Conservation (phyloP, 495 filamentous ascomycete species). For the Neurospora tetraspora region DNA sequence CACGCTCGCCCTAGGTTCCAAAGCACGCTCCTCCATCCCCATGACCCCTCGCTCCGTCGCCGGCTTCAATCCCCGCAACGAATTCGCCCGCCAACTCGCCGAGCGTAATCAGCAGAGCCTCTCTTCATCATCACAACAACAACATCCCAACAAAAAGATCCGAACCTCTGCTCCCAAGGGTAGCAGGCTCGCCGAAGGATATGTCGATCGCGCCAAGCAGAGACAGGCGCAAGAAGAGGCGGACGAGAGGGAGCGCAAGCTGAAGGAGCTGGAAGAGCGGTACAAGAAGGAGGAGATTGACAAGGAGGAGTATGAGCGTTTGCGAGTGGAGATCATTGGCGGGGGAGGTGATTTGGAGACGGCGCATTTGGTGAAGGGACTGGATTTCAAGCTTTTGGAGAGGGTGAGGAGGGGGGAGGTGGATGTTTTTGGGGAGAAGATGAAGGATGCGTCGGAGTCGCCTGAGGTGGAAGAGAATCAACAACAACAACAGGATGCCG, state of each 20-base stretch:
- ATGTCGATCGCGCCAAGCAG: slow-evolving; percentile 68
- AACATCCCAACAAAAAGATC: slow-evolving; percentile 54
- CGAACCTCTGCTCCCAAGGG: slow-evolving; percentile 77
- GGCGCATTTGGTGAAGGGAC: slow-evolving; percentile 82
- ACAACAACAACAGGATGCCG: slow-evolving; percentile 6
- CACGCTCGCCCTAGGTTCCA: slow-evolving; percentile 45
- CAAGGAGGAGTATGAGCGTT: slow-evolving; percentile 57
- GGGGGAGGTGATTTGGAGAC: slow-evolving; percentile 54
- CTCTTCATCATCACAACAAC: slow-evolving; percentile 18
- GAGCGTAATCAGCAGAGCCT: slow-evolving; percentile 51
- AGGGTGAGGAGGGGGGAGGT: slow-evolving; percentile 58
- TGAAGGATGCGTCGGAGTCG: background rate
- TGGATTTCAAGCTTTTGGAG: slow-evolving; percentile 76
- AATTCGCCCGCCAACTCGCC: slow-evolving; percentile 80
- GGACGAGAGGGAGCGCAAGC: slow-evolving; percentile 51
- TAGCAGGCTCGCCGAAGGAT: slow-evolving; percentile 65
- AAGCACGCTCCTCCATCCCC: slow-evolving; percentile 65
- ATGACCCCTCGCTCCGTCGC: slow-evolving; percentile 77
- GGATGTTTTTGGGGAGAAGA: slow-evolving; percentile 45
- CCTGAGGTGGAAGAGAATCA: slow-evolving; percentile 14
- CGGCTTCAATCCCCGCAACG: slow-evolving; percentile 33
- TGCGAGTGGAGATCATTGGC: slow-evolving; percentile 68
- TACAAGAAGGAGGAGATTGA: slow-evolving; percentile 78
- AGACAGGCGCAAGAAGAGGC: slow-evolving; percentile 42
- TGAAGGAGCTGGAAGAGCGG: slow-evolving; percentile 73